Base-by-base conservation (phyloP, 1,139 yeast genomes). In the Blastobotrys capitulatus region DNA sequence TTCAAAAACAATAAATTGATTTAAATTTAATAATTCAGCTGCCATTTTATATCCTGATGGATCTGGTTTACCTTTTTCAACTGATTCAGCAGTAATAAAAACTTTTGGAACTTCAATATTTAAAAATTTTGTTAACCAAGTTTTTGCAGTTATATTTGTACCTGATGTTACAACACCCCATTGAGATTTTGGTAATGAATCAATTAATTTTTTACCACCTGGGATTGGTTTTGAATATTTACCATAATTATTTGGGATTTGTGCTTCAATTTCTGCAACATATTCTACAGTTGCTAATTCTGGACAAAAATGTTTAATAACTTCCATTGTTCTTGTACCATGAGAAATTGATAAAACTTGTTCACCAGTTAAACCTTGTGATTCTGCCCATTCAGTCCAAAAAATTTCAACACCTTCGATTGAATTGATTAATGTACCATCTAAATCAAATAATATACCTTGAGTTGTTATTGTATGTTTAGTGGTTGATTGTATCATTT, bases 121-220 rank as follows among this genome's bases (percentile, higher is more conserved):
- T 22, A 48, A 32, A 60, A 82, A 58, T 47, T 53, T 73, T 59
- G 75, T 74, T 63, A 85, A 79, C 90, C 92, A 86, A 60, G 80
- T 78, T 55, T 80, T 73, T 46, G 92, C 94, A 69, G 84, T 74
- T 38, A 78, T 81, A 57, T 75, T 72, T 51, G 89, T 82, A 58
- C 92, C 95, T 37, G 89, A 82, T 27, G 95, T 85, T 52, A 85
- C 92, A 61, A 85, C 83, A 52, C 88, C 89, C 87, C 88, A 83
- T 47, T 67, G 70, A 37, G 65, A 51, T 19, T 52, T 65, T 50
- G 50, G 62, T 57, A 53, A 50, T 8, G 75, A 66, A 60, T 77
- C 73, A 54, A 83, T 79, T 57, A 83, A 70, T 56, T 77, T 78
- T 43, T 76, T 74, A 47, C 87, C 81, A 48, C 95, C 95, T 6